Conservation (phyloP, 139 green algal species). For the Chara braunii region DNA sequence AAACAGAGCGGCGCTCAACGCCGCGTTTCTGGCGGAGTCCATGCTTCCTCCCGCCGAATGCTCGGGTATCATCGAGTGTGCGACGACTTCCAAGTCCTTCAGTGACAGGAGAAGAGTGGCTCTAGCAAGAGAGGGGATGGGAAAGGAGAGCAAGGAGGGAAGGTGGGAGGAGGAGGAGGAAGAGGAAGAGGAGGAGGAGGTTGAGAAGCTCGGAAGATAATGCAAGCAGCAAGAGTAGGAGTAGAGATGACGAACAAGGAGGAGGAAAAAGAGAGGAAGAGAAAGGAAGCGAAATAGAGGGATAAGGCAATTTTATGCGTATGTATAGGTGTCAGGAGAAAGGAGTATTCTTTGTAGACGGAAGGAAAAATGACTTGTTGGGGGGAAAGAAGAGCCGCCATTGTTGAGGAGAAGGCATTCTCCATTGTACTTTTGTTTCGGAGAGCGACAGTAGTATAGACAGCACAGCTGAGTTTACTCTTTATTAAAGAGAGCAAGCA, state of each 20-base stretch:
- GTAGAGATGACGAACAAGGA: background rate
- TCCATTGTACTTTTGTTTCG: background rate
- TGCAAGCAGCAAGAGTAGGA: background rate
- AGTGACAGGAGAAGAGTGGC: conserved; percentile 7
- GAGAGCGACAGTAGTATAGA: too few relatives aligned
- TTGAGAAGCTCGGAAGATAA: background rate
- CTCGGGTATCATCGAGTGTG: conserved; percentile 28
- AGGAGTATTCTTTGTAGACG: background rate
- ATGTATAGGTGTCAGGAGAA: background rate
- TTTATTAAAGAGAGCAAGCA: too few relatives aligned
- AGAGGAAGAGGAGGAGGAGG: background rate
- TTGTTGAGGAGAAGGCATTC: conserved; percentile 2
- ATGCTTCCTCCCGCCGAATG: conserved; percentile 25
- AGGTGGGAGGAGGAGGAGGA: background rate
- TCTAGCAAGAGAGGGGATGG: background rate
- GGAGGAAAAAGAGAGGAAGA: conserved; percentile 3
- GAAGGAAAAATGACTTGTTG: background rate
- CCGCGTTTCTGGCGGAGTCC: too few relatives aligned
- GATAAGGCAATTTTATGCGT: background rate
- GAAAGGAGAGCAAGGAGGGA: conserved; percentile 9
- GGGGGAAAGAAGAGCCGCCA: conserved; percentile 3
- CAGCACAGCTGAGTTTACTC: too few relatives aligned
- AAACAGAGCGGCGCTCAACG: too few relatives aligned
- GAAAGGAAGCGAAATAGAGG: conserved; percentile 3
- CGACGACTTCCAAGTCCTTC: conserved; percentile 11